These are phyloP conservation scores for Cochlearia excelsa DNA, from an alignment of 345 rosid species.

Conservation along the genomic window DNA sequence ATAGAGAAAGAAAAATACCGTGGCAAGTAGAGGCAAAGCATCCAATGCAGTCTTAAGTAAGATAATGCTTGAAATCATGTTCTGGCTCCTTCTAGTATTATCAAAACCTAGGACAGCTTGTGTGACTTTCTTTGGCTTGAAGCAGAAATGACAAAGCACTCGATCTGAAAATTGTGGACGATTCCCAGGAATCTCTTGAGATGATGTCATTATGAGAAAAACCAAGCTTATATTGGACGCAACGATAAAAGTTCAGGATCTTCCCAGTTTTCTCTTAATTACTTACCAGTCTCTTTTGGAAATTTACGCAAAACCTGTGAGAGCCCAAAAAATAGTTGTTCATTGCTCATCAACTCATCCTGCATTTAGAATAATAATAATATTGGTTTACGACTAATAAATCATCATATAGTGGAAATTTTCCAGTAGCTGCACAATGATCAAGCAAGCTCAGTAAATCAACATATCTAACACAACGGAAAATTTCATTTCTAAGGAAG, in stretches of 20 bases:
- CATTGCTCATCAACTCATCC: slow-evolving; percentile 97
- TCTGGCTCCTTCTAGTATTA: slow-evolving; percentile 79
- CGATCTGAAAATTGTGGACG: slow-evolving; percentile 55
- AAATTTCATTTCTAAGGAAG: slow-evolving; percentile 5
- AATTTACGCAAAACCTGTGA: slow-evolving; percentile 92
- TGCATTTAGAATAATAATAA: slow-evolving; percentile 39
- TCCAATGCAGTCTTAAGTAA: slow-evolving; percentile 92
- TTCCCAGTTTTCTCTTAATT: slow-evolving; percentile 16
- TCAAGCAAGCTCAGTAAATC: slow-evolving; percentile 24
- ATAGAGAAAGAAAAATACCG: slow-evolving; percentile 43
- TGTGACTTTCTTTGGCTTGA: slow-evolving; percentile 80
- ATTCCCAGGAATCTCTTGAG: slow-evolving; percentile 18
- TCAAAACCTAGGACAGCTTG: slow-evolving; percentile 58
- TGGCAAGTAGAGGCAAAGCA: slow-evolving; percentile 83
- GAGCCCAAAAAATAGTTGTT: slow-evolving; percentile 91
- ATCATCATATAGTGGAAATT: slow-evolving; percentile 8
- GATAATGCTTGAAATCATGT: slow-evolving; percentile 82
- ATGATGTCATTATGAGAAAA: slow-evolving; percentile 18
- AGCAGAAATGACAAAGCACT: slow-evolving; percentile 97
- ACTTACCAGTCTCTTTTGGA: slow-evolving; percentile 91
- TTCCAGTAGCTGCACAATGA: slow-evolving; percentile 15
- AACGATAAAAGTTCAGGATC: slow-evolving; percentile 14
- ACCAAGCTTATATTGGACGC: slow-evolving; percentile 20
- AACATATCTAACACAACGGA: background rate
- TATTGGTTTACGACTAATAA: slow-evolving; percentile 19